These are phyloP conservation scores for Kwoniella dendrophila DNA, from an alignment of 768 basidiomycete genomes.

Conservation along the genomic window DNA sequence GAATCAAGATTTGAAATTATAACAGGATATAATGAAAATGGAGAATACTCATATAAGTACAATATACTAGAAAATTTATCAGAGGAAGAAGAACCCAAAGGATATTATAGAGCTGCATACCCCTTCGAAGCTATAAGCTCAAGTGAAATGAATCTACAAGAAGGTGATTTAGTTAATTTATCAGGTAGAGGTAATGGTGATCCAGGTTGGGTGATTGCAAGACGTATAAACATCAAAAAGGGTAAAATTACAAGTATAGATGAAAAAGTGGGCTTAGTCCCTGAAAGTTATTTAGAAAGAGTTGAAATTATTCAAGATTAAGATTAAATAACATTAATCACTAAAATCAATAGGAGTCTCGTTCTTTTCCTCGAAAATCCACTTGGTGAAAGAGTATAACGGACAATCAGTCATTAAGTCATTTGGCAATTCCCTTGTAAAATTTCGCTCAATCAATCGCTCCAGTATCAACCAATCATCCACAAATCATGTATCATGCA, in stretches of 20 bases:
- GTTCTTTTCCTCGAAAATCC: neutral
- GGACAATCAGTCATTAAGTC: too few species aligned
- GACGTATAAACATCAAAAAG: constrained; percentile 6
- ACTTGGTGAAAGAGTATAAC: neutral
- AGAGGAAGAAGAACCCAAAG: constrained; percentile 30
- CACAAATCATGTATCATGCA: too few species aligned
- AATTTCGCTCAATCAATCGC: too few species aligned
- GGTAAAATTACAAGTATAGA: constrained; percentile 17
- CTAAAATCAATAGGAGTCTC: too few species aligned
- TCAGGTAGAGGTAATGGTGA: constrained; percentile 47
- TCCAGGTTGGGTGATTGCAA: constrained; percentile 48
- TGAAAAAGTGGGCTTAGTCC: constrained; percentile 31
- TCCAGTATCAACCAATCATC: too few species aligned
- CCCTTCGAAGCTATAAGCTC: constrained; percentile 40
- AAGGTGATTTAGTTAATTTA: constrained; percentile 46
- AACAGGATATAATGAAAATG: constrained; percentile 8
- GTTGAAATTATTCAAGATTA: constrained; percentile 19
- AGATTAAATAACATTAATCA: neutral
- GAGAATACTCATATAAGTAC: constrained; percentile 18
- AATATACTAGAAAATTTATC: constrained; percentile 6
- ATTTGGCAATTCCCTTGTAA: too few species aligned
- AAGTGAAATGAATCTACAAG: constrained; percentile 41
- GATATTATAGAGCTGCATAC: constrained; percentile 43
- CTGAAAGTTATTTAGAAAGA: constrained; percentile 34
- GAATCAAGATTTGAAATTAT: too few species aligned